Evolutionary conservation across 495 filamentous ascomycete genomes (phyloP), one percentile per base, ranked within the genome.

Genomic region (Tricharina praecox): DNA sequence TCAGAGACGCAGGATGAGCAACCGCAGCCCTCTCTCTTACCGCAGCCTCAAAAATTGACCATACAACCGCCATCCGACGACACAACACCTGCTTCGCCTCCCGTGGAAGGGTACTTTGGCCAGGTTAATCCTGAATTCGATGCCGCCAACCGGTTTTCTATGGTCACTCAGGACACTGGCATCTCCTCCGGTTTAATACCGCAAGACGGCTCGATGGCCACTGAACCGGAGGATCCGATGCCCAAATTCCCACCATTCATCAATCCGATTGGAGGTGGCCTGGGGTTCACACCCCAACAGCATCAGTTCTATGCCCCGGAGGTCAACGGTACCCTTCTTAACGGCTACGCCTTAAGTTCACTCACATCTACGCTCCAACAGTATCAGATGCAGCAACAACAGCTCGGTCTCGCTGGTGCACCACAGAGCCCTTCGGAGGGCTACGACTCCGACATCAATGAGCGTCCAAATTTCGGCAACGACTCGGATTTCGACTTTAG

Each of bases 371-470:
- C 57, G 49, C 51, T 68, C 2, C 51, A 49, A 32, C 41, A 53
- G 28, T 60, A 60, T 43, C 56, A 61, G 28, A 46, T 45, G 2
- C 48, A 60, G 15, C 58, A 60, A 56, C 55, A 65, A 53, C 58
- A 61, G 55, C 55, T 64, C 51, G 50, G 54, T n/a, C 50, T 54
- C 13, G 47, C 55, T n/a, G 50, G 40, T 7, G 46, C 52, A 2
- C 30, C 47, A 13, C 21, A 13, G 7, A 23, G 44, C 21, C 18
- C 43, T 10, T 46, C 48, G 3, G 30, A 33, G 15, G 28, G 26
- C 30, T 47, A 43, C 10, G 49, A 37, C 4, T 26, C 49, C 10
- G 19, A 32, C 43, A 38, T 26, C 16, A 43, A 30, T 18, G 42
- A 35, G 5, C 18, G 47, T 34, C 21, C 45, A 33, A 33, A 48